Percentiles rank a stretch among this genome's conserved stretches.
These are phyloP conservation scores for Geotrichum bryndzae DNA, from an alignment of 1,139 yeast genomes.

Conservation along the genomic window DNA sequence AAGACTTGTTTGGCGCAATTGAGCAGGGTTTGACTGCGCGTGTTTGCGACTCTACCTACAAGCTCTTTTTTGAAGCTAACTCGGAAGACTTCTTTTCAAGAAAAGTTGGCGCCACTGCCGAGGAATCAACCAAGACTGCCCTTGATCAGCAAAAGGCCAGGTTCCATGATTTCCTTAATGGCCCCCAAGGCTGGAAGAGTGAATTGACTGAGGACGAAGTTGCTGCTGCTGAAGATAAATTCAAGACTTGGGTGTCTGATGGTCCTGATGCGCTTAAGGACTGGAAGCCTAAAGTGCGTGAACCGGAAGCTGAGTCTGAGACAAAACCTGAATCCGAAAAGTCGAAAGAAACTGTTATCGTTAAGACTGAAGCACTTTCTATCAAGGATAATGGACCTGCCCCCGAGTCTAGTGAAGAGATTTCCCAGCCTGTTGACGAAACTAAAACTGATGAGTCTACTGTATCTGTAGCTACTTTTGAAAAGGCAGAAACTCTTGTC, in stretches of 20 bases:
- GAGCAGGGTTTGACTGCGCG: conserved; percentile 75
- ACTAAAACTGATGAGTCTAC: background rate
- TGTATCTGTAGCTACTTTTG: background rate
- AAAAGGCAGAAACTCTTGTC: background rate
- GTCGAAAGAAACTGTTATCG: background rate
- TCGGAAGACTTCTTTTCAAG: conserved; percentile 72
- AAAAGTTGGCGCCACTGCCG: conserved; percentile 14
- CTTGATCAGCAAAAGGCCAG: conserved; percentile 21
- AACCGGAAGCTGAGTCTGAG: background rate
- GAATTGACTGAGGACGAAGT: conserved; percentile 30
- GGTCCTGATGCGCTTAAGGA: conserved; percentile 12
- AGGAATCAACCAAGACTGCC: conserved; percentile 21
- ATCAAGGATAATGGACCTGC: background rate
- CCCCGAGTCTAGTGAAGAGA: background rate
- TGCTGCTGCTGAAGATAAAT: conserved; percentile 25
- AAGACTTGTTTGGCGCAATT: conserved; percentile 34
- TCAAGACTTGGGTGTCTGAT: conserved; percentile 15
- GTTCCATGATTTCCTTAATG: conserved; percentile 29
- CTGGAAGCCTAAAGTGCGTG: conserved; percentile 2
- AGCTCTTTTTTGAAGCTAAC: conserved; percentile 74
- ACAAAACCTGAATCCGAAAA: conserved; percentile 11
- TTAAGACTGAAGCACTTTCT: background rate
- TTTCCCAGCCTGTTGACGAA: background rate
- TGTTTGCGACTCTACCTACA: conserved; percentile 71
- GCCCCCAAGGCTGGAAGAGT: conserved; percentile 37